Percentiles rank a stretch among this genome's conserved stretches.
phyloP scores from a whole-genome alignment of 2,329 filamentous ascomycete species.

The Thelonectria rubi region DNA sequence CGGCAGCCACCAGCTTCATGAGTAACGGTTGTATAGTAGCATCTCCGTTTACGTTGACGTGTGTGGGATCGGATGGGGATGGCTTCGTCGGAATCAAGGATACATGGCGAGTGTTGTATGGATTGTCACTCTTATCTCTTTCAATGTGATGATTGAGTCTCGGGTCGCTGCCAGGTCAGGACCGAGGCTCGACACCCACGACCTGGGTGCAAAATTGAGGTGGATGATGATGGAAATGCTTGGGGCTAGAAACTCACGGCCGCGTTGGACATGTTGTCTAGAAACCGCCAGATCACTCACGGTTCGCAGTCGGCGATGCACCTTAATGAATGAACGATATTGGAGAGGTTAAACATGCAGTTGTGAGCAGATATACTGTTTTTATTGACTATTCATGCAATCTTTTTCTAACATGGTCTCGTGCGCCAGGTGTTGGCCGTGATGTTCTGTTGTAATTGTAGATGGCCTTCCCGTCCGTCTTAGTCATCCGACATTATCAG shows the following conservation, averaged over 20 bases:
- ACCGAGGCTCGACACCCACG: slow-evolving; percentile 21
- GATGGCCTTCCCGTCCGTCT: too few species aligned
- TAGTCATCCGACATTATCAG: too few species aligned
- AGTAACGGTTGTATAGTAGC: slow-evolving; percentile 41
- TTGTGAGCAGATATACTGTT: slow-evolving; percentile 5
- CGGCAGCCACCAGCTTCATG: slow-evolving; percentile 38
- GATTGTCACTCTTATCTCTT: slow-evolving; percentile 32
- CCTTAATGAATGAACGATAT: slow-evolving; percentile 43
- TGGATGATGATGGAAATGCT: slow-evolving; percentile 33
- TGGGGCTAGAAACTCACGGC: slow-evolving; percentile 36
- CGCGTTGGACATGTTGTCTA: slow-evolving; percentile 38
- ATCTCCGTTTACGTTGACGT: slow-evolving; percentile 35
- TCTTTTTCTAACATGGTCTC: neutral
- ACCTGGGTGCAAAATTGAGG: slow-evolving; percentile 33
- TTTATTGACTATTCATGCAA: neutral
- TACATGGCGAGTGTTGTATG: slow-evolving; percentile 31
- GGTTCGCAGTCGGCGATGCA: slow-evolving; percentile 39
- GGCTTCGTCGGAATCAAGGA: slow-evolving; percentile 28
- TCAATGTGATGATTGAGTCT: slow-evolving; percentile 33
- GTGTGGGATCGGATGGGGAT: slow-evolving; percentile 32
- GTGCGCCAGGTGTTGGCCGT: neutral
- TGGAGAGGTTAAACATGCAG: slow-evolving; percentile 3
- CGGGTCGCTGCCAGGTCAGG: slow-evolving; percentile 25
- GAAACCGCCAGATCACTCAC: slow-evolving; percentile 32
- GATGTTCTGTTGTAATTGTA: too few species aligned